phyloP scores from a whole-genome alignment of 345 rosid genomes.

The Conringia planisiliqua region DNA sequence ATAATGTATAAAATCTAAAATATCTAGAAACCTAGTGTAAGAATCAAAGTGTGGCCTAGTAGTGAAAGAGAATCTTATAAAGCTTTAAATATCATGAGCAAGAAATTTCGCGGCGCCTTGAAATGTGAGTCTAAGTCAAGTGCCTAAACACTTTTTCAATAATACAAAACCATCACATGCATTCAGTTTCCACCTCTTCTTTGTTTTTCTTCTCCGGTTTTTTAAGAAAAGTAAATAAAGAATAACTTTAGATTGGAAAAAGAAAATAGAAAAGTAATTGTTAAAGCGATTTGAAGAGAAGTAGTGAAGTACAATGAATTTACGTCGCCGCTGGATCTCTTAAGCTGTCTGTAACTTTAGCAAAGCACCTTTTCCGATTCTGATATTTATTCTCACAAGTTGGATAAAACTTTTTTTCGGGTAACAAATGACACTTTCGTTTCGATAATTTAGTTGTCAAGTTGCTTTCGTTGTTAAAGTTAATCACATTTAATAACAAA shows the following conservation, averaged over 20 bases:
- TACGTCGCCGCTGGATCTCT: slow-evolving; percentile 1
- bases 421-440: not conserved
- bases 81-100: not conserved
- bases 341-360: slow-evolving; percentile 11
- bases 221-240: not conserved
- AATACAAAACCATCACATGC: slow-evolving; percentile 5
- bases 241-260: not conserved
- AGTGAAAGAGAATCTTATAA: slow-evolving; percentile 15
- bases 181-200: not conserved
- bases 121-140: slow-evolving; percentile 4
- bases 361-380: not conserved
- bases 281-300: not conserved
- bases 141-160: slow-evolving; percentile 6
- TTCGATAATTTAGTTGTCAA: slow-evolving; percentile 9
- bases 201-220: not conserved
- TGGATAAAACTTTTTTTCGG: not conserved
- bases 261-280: not conserved
- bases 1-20: not conserved
- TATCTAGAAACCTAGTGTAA: not conserved
- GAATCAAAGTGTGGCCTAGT: not conserved
- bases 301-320: slow-evolving; percentile 20
- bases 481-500: not conserved
- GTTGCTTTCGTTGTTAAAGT: slow-evolving; percentile 11
- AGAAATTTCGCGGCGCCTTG: slow-evolving; percentile 27
- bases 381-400: not conserved